phyloP scores from a whole-genome alignment of 2,329 filamentous ascomycete species.

The Exophiala sp. region DNA sequence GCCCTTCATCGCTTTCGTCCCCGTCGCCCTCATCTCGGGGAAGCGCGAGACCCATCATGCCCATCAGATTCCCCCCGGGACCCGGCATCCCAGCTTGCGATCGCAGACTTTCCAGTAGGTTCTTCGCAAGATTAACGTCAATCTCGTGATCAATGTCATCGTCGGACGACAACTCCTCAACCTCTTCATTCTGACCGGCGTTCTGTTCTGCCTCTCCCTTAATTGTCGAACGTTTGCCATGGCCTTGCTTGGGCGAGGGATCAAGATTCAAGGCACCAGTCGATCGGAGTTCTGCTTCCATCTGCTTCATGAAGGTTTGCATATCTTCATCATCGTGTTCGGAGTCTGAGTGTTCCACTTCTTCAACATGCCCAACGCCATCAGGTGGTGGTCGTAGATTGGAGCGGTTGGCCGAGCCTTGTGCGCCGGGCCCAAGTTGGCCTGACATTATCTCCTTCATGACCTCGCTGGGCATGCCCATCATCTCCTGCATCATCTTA shows the following conservation, averaged over 20 bases:
- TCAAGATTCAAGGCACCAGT: slow-evolving; percentile 42
- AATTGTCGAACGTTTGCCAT: slow-evolving; percentile 22
- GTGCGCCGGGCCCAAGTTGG: slow-evolving; percentile 23
- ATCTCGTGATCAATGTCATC: slow-evolving; percentile 58
- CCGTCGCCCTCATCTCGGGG: slow-evolving; percentile 15
- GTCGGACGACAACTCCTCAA: slow-evolving; percentile 23
- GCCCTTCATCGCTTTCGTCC: slow-evolving; percentile 8
- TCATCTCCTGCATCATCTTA: slow-evolving; percentile 86
- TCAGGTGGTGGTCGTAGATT: slow-evolving; percentile 9
- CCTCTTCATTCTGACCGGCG: slow-evolving; percentile 23
- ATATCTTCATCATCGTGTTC: slow-evolving; percentile 41
- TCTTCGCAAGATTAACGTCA: slow-evolving; percentile 82
- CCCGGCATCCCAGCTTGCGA: slow-evolving; percentile 79
- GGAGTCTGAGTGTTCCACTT: slow-evolving; percentile 42
- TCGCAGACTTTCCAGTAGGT: slow-evolving; percentile 88
- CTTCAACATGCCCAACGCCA: slow-evolving; percentile 8
- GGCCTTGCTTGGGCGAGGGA: slow-evolving; percentile 30
- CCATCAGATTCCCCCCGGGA: slow-evolving; percentile 79
- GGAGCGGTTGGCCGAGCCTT: slow-evolving; percentile 15
- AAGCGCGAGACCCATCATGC: slow-evolving; percentile 57
- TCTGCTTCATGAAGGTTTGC: slow-evolving; percentile 40
- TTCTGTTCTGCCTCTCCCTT: slow-evolving; percentile 18
- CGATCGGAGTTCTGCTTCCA: slow-evolving; percentile 44
- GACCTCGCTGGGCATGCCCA: slow-evolving; percentile 56
- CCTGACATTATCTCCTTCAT: slow-evolving; percentile 30